phyloP scores from a whole-genome alignment of 2,329 filamentous ascomycete species.

The Beauveria australis region DNA sequence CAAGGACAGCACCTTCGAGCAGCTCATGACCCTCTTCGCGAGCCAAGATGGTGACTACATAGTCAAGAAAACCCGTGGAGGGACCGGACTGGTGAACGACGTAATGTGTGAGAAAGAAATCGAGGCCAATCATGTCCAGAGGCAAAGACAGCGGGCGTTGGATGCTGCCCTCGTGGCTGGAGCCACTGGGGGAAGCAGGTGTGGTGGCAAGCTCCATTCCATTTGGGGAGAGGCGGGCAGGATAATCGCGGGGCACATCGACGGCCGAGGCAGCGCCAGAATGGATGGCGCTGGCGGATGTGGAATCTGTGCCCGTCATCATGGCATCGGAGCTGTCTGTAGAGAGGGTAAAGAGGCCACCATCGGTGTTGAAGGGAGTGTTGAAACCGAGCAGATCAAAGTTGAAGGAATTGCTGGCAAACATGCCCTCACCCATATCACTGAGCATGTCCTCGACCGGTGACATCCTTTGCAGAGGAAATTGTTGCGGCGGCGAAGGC shows the following conservation, averaged over 20 bases:
- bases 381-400: constrained; percentile 10
- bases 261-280: constrained; percentile 4
- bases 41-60: constrained; percentile 7
- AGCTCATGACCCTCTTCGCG: constrained; percentile 9
- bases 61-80: constrained; percentile 9
- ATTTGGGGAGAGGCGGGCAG: neutral
- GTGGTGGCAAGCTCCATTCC: neutral
- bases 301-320: constrained; percentile 6
- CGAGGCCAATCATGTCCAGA: constrained; percentile 10
- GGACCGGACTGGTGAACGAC: constrained; percentile 9
- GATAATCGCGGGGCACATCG: neutral
- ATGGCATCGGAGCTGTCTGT: constrained; percentile 7
- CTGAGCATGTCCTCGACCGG: constrained; percentile 10
- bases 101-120: constrained; percentile 10
- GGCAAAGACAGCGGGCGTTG: constrained; percentile 4
- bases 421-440: constrained; percentile 8
- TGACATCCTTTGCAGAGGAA: neutral
- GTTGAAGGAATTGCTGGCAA: constrained; percentile 6
- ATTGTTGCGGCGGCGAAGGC: neutral
- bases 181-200: neutral
- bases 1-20: constrained; percentile 8
- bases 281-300: neutral
- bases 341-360: constrained; percentile 4
- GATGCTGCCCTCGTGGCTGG: constrained; percentile 5
- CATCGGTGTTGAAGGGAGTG: constrained; percentile 8